phyloP scores from a whole-genome alignment of 805 yeast species.

The Myxozyma vanderwaltii region DNA sequence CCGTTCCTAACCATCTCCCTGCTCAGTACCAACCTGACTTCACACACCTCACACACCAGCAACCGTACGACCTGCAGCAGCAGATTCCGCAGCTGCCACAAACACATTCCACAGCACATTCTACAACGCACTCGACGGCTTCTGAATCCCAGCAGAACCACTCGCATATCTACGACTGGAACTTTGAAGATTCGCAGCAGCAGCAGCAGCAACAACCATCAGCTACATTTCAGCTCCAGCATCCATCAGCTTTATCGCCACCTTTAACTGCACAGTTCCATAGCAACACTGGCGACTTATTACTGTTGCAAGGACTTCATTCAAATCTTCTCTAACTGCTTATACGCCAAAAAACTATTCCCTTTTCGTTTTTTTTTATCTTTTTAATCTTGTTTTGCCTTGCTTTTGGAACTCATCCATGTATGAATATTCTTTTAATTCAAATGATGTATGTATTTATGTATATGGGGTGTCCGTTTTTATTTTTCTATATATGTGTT shows the following conservation, averaged over 20 bases:
- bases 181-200: neutral
- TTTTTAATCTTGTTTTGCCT: neutral
- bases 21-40: neutral
- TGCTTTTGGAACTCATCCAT: neutral
- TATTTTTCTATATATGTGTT: neutral
- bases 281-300: neutral
- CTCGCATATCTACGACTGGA: neutral
- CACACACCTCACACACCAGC: neutral
- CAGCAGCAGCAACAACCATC: neutral
- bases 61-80: neutral
- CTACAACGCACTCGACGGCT: no score
- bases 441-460: no score
- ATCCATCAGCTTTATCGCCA: slow-evolving; percentile 3
- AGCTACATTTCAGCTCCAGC: slow-evolving; percentile 4
- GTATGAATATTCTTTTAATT: neutral
- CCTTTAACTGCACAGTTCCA: slow-evolving; percentile 1
- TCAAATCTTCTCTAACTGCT: neutral
- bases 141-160: neutral
- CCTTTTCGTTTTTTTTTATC: neutral
- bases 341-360: no score
- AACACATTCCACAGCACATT: neutral
- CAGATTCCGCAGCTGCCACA: neutral
- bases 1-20: neutral
- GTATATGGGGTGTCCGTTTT: neutral
- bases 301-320: slow-evolving; percentile 1